Conservation (phyloP, 1,139 yeast species). For the Zygosaccharomyces pseudobailii region DNA sequence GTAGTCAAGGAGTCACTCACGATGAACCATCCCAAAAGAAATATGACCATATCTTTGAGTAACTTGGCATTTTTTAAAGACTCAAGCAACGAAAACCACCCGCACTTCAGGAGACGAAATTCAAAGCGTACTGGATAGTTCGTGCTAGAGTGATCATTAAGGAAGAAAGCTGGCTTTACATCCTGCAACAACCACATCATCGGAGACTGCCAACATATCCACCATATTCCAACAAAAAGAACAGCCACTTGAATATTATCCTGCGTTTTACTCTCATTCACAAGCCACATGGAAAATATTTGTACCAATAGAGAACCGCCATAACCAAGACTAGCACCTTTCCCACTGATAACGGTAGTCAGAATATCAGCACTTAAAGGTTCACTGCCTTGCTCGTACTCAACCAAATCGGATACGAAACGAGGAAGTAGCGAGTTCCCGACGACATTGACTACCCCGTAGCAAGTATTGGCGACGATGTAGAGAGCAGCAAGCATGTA, state of each 20-base stretch:
- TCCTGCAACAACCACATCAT: slow-evolving; percentile 43
- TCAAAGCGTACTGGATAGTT: slow-evolving; percentile 8
- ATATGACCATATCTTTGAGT: slow-evolving; percentile 55
- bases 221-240: slow-evolving; percentile 61
- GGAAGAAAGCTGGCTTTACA: slow-evolving; percentile 30
- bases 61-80: slow-evolving; percentile 53
- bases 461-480: slow-evolving; percentile 57
- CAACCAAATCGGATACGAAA: slow-evolving; percentile 37
- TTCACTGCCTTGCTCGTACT: slow-evolving; percentile 10
- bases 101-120: slow-evolving; percentile 41
- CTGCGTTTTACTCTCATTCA: slow-evolving; percentile 42
- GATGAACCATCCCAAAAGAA: slow-evolving; percentile 64
- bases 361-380: slow-evolving; percentile 29
- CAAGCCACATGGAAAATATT: slow-evolving; percentile 46
- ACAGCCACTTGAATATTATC: slow-evolving; percentile 52
- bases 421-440: slow-evolving; percentile 68
- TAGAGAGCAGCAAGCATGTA: slow-evolving; percentile 54
- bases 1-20: slow-evolving; percentile 67
- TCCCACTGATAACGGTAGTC: slow-evolving; percentile 52
- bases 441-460: slow-evolving; percentile 69
- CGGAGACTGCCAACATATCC: slow-evolving; percentile 63
- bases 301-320: slow-evolving; percentile 61
- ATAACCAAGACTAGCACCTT: slow-evolving; percentile 65
- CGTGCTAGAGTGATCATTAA: background rate
- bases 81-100: slow-evolving; percentile 52